phyloP scores from a whole-genome alignment of 2,329 filamentous ascomycete species.

The Trichoderma citrinoviride region DNA sequence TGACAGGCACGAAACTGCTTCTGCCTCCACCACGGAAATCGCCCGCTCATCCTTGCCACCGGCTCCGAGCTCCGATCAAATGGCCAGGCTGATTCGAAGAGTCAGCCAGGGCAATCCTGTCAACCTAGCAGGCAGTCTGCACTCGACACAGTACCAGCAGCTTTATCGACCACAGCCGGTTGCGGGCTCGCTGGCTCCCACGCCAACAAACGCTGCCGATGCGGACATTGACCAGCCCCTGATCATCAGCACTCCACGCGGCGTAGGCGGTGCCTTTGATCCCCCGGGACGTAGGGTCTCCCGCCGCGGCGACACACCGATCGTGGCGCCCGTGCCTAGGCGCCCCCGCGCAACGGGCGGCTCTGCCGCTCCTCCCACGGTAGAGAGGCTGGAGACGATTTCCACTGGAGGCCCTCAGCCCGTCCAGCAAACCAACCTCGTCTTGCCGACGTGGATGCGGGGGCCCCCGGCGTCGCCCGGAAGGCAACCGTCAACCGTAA shows the following conservation, averaged over 20 bases:
- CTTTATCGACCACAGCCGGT: conserved; percentile 1
- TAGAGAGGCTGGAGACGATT: conserved; percentile 56
- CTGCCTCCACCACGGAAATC: not conserved
- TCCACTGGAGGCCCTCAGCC: conserved; percentile 40
- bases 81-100: conserved; percentile 39
- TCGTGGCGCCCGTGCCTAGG: conserved; percentile 53
- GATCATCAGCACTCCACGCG: conserved; percentile 60
- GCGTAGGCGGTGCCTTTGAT: conserved; percentile 54
- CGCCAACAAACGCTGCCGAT: not conserved
- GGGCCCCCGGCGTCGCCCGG: conserved; percentile 35
- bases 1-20: conserved; percentile 20
- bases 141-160: conserved; percentile 28
- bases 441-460: conserved; percentile 37
- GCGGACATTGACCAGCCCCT: conserved; percentile 49
- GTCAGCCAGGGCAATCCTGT: conserved; percentile 40
- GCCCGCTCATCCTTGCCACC: conserved; percentile 37
- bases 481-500: conserved; percentile 44
- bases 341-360: conserved; percentile 44
- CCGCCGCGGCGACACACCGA: conserved; percentile 42
- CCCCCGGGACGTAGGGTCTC: conserved; percentile 37
- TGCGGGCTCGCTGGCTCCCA: not conserved
- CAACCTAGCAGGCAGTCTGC: conserved; percentile 43
- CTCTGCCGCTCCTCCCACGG: conserved; percentile 42
- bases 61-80: conserved; percentile 40
- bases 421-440: conserved; percentile 23